Percentiles rank a stretch among this genome's conserved stretches.
These are phyloP conservation scores for Sporothrix variecibatus DNA, from an alignment of 2,329 filamentous ascomycete genomes.

Conservation along the genomic window DNA sequence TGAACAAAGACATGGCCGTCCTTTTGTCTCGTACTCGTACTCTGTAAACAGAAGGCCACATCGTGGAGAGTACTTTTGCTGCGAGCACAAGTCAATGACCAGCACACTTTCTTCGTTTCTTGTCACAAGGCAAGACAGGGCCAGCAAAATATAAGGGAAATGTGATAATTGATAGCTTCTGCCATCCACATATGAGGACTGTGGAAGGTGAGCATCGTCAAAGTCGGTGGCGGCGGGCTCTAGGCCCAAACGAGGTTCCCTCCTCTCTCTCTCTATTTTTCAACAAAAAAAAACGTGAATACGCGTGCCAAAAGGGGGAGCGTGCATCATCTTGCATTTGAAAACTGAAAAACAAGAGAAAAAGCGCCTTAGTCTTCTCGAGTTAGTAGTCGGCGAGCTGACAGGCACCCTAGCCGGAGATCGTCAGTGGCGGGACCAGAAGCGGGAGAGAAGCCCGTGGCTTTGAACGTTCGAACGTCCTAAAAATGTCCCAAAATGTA, in stretches of 20 bases:
- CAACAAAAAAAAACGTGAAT: not conserved
- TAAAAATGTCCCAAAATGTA: no score
- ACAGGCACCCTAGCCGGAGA: not conserved
- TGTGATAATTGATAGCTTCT: not conserved
- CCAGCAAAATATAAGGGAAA: not conserved
- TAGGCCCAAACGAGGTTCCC: not conserved
- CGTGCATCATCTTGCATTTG: slow-evolving; percentile 18
- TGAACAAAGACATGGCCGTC: not conserved
- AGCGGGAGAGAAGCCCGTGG: not conserved
- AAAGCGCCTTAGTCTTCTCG: not conserved
- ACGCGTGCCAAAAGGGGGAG: not conserved
- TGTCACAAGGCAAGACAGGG: not conserved
- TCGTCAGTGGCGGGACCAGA: slow-evolving; percentile 2
- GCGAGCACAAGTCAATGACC: not conserved
- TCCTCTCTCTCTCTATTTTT: no score
- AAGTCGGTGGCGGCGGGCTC: not conserved
- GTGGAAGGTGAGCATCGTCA: not conserved
- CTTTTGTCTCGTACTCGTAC: not conserved
- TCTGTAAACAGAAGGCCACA: not conserved
- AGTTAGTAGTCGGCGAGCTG: slow-evolving; percentile 14
- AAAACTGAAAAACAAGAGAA: not conserved
- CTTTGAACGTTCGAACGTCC: not conserved
- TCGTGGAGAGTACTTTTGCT: not conserved
- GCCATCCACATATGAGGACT: not conserved
- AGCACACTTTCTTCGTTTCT: not conserved